These are phyloP conservation scores for Solanum bulbocastanum DNA, from an alignment of 257 asterid species.

Conservation along the genomic window DNA sequence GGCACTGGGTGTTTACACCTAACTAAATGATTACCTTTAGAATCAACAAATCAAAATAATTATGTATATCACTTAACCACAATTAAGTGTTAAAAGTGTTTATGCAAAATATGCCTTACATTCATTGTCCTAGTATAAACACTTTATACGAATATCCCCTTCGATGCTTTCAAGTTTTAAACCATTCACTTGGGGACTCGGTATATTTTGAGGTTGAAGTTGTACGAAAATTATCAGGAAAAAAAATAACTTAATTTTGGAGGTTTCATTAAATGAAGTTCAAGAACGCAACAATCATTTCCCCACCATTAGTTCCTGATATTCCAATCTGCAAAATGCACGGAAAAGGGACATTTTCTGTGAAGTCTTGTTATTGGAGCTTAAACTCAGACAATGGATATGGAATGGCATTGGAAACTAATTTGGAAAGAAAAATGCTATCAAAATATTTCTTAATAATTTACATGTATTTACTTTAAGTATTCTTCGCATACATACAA, in stretches of 20 bases:
- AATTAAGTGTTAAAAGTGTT: background rate
- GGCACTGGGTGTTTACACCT: background rate
- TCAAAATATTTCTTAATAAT: background rate
- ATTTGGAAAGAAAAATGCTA: background rate
- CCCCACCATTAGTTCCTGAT: background rate
- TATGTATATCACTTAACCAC: background rate
- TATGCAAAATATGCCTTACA: background rate
- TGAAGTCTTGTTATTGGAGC: background rate
- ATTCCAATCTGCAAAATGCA: background rate
- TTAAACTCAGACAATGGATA: background rate
- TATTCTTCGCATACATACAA: background rate
- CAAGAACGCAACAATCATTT: background rate
- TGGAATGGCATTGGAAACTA: background rate
- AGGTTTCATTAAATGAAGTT: background rate
- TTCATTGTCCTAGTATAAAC: background rate
- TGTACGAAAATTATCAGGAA: background rate
- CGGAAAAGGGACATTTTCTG: background rate
- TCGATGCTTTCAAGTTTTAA: background rate
- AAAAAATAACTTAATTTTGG: background rate
- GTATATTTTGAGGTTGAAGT: background rate
- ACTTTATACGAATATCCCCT: background rate
- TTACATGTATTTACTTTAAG: background rate
- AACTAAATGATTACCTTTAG: background rate
- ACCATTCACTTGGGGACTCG: background rate
- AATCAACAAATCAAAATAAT: background rate